These are phyloP conservation scores for Oropetium thomaeum DNA, from an alignment of 176 grass and related monocot species.

Conservation along the genomic window DNA sequence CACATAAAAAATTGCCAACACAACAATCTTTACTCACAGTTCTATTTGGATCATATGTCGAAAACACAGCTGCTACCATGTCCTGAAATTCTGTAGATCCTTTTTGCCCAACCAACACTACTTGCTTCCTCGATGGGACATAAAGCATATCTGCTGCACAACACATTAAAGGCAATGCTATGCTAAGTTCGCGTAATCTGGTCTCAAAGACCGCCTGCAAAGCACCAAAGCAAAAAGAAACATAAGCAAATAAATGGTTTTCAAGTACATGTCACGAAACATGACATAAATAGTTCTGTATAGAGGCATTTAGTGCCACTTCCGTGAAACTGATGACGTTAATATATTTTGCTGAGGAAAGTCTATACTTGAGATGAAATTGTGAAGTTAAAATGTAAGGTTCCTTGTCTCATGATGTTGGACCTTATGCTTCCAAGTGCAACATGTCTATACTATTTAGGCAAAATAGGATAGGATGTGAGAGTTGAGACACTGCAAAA, in stretches of 20 bases:
- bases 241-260: slow-evolving; percentile 1
- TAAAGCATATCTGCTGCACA: slow-evolving; percentile 77
- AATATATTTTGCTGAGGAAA: not conserved
- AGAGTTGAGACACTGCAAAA: no score
- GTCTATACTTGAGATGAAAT: not conserved
- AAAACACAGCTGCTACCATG: slow-evolving; percentile 55
- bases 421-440: not conserved
- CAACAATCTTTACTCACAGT: slow-evolving; percentile 47
- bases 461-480: no score
- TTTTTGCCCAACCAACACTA: slow-evolving; percentile 74
- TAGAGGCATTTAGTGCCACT: not conserved
- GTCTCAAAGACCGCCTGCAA: slow-evolving; percentile 74
- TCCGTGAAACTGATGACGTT: not conserved
- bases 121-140: slow-evolving; percentile 72
- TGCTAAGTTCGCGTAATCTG: slow-evolving; percentile 69
- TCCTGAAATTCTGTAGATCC: slow-evolving; percentile 51
- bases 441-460: not conserved
- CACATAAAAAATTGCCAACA: not conserved
- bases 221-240: not conserved
- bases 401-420: not conserved
- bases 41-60: slow-evolving; percentile 81
- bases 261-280: not conserved
- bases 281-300: not conserved
- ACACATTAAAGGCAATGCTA: slow-evolving; percentile 92
- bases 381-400: not conserved